Percentiles rank a stretch among this genome's conserved stretches.
Evolutionary conservation across 2,329 filamentous ascomycete species (phyloP).

Genomic region (Hyphodiscus sp.): DNA sequence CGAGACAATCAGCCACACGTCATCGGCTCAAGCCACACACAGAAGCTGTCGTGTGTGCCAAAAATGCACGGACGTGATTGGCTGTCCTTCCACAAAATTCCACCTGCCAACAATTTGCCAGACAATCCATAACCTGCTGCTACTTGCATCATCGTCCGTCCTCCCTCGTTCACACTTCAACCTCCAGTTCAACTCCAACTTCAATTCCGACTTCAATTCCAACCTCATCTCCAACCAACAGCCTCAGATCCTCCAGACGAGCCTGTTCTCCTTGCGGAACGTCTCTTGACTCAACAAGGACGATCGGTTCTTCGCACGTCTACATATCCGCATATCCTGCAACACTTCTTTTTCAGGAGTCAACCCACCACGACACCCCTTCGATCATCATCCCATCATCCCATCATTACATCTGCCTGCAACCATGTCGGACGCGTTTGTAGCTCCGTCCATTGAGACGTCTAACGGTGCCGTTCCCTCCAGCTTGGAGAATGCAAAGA

Average conservation of each 20-base stretch:
- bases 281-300: too few relatives aligned
- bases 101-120: neutral
- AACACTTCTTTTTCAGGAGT: neutral
- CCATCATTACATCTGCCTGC: conserved; percentile 6
- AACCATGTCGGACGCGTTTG: conserved; percentile 20
- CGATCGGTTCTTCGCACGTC: too few relatives aligned
- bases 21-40: neutral
- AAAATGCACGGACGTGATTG: neutral
- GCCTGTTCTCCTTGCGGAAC: too few relatives aligned
- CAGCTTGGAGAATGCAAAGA: conserved; percentile 19
- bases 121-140: neutral
- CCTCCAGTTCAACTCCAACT: too few relatives aligned
- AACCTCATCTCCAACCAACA: too few relatives aligned
- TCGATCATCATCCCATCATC: conserved; percentile 4
- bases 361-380: neutral
- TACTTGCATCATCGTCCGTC: neutral
- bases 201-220: too few relatives aligned
- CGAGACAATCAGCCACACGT: neutral
- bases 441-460: conserved; percentile 22
- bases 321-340: neutral
- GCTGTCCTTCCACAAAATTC: neutral
- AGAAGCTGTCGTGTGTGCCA: neutral
- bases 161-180: neutral
- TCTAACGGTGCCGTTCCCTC: conserved; percentile 7
- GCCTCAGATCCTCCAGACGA: too few relatives aligned